Percentiles rank a stretch among this genome's conserved stretches.
phyloP scores from a whole-genome alignment of 2,329 filamentous ascomycete species.

The Paracamarosporium sp. region DNA sequence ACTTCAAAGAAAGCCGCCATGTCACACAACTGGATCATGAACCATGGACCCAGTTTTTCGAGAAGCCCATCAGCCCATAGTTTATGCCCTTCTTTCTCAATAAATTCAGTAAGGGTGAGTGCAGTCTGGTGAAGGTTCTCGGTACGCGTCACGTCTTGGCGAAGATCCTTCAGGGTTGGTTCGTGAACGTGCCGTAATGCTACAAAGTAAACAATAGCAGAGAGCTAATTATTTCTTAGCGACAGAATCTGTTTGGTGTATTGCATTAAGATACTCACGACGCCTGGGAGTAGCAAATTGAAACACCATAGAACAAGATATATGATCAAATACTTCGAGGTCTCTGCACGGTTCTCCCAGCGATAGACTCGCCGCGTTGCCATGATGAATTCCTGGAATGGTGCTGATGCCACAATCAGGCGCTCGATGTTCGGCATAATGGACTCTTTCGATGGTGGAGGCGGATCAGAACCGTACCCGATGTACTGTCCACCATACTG shows the following conservation, averaged over 20 bases:
- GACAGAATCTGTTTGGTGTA: too few relatives aligned
- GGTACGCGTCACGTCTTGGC: conserved; percentile 38
- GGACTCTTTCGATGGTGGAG: conserved; percentile 37
- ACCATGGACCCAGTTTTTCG: conserved; percentile 35
- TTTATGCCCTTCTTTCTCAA: conserved; percentile 45
- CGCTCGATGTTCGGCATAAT: conserved; percentile 46
- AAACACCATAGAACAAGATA: conserved; percentile 34
- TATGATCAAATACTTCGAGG: conserved; percentile 34
- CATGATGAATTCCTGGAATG: conserved; percentile 44
- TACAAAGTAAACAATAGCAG: conserved; percentile 30
- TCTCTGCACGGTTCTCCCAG: conserved; percentile 43
- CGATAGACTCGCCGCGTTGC: conserved; percentile 43
- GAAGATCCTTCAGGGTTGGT: conserved; percentile 32
- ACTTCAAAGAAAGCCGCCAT: conserved; percentile 44
- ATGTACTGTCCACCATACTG: conserved; percentile 48
- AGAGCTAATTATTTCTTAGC: conserved; percentile 18
- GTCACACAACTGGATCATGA: conserved; percentile 46
- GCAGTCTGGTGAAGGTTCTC: conserved; percentile 40
- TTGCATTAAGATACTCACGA: conserved; percentile 23
- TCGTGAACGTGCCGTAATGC: conserved; percentile 24
- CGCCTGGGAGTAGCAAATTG: conserved; percentile 34
- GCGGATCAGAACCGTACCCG: conserved; percentile 37
- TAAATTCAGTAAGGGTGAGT: conserved; percentile 41
- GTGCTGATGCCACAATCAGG: conserved; percentile 46
- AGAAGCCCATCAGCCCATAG: conserved; percentile 43